Evolutionary conservation across 2,329 filamentous ascomycete genomes (phyloP), one percentile per base, ranked within the genome.

Genomic region (Microsporum ferrugineum): DNA sequence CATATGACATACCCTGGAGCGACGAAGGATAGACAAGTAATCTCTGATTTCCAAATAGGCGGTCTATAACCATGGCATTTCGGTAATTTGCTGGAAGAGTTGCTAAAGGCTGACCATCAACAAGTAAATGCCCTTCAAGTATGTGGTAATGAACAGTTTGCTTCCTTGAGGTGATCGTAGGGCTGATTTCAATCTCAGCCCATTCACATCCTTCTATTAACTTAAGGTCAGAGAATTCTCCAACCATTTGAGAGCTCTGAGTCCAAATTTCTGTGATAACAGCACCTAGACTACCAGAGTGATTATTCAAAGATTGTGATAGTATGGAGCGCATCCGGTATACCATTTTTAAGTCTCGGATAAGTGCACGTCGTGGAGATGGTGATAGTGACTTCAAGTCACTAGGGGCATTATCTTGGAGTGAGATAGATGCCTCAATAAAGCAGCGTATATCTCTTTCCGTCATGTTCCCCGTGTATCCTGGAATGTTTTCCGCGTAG

Each of bases 311-410:
- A 4, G 76, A 74, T 0, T 45, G 5, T 2, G 66, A 66, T 0
- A 84, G 58, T 1, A 70, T 56, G 1, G 36, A 2, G 2, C 71
- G 69, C 23, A 82, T 67, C 1, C 68, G 63, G 61, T 74, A 73
- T 0, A 72, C 67, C 64, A 77, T 75, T 62, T 80, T 78, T 0
- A 77, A 61, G 64, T 84, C 82, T 1, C 76, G 72, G 3, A 81
- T 64, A 0, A 83, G 65, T 14, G 77, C 71, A 38, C 68, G 73
- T 38, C 68, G 75, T 1, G 78, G 56, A 2, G 63, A 56, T 1
- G 59, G 63, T 0, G 76, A 67, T 0, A 81, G 64, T 1, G 62
- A 63, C 0, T 61, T 64, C 5, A 75, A 71, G 17, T 78, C 68
- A 0, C 66, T 70, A 0, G 73, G 63, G 4, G 77, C 63, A 56